phyloP scores from a whole-genome alignment of 164 flowering plant species.

The Aristolochia contorta region DNA sequence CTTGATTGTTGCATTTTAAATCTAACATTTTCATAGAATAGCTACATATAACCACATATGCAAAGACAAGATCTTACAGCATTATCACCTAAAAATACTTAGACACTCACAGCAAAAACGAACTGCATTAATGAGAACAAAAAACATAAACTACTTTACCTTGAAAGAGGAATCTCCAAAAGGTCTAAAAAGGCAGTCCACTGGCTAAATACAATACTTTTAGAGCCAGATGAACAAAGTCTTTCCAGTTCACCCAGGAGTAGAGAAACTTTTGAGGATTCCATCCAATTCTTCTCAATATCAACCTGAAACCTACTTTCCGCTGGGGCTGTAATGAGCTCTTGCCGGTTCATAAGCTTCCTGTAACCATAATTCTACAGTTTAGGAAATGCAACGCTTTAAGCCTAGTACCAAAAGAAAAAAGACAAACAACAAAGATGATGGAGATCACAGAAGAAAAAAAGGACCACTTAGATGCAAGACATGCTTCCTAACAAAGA shows the following conservation, averaged over 20 bases:
- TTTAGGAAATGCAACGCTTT: neutral
- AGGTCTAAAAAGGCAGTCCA: constrained; percentile 98
- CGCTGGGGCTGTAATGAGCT: constrained; percentile 89
- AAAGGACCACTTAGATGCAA: too few relatives aligned
- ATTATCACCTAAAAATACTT: too few relatives aligned
- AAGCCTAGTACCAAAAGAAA: neutral
- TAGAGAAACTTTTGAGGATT: constrained; percentile 67
- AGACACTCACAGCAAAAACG: too few relatives aligned
- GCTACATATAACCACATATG: neutral
- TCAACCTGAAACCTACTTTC: constrained; percentile 80
- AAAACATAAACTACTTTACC: constrained; percentile 30
- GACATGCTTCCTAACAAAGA: too few relatives aligned
- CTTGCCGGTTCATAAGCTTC: constrained; percentile 63
- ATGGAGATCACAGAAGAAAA: too few relatives aligned
- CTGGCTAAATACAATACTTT: constrained; percentile 95
- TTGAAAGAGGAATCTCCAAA: constrained; percentile 79
- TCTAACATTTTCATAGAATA: too few relatives aligned
- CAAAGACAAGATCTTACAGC: too few relatives aligned
- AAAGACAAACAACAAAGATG: neutral
- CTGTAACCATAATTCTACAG: constrained; percentile 26
- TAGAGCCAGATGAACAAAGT: constrained; percentile 56
- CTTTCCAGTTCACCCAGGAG: constrained; percentile 66
- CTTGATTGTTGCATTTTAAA: too few relatives aligned
- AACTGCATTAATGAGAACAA: too few relatives aligned
- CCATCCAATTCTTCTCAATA: constrained; percentile 93